Percentiles rank a stretch among this genome's conserved stretches.
phyloP scores from a whole-genome alignment of 208 protist genomes.

The Perkinsela sp. region DNA sequence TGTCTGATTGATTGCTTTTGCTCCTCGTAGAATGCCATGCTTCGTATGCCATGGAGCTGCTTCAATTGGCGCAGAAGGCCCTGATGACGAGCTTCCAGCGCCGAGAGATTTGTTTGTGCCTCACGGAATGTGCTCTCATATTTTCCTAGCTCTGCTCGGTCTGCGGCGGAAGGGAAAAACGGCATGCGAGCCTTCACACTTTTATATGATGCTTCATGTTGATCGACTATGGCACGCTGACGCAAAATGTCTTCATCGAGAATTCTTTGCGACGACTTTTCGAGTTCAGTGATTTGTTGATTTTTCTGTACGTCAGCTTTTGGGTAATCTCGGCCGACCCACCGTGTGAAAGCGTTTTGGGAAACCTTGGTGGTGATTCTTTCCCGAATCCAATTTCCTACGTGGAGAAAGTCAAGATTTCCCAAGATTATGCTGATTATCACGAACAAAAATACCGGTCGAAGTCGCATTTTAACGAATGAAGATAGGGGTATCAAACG shows the following conservation, averaged over 20 bases:
- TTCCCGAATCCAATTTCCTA: too few relatives aligned
- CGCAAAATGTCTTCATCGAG: background rate
- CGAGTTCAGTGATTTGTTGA: background rate
- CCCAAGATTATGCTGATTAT: too few relatives aligned
- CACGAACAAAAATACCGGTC: too few relatives aligned
- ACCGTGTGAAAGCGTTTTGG: too few relatives aligned
- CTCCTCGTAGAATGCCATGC: constrained; percentile 31
- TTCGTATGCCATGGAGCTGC: constrained; percentile 46
- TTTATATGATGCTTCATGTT: constrained; percentile 5
- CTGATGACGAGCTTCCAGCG: constrained; percentile 18
- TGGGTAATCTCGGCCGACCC: too few relatives aligned
- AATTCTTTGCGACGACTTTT: background rate
- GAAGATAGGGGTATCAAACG: too few relatives aligned
- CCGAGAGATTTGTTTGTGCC: constrained; percentile 12
- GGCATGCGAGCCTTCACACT: background rate
- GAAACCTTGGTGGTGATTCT: too few relatives aligned
- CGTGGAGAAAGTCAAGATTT: too few relatives aligned
- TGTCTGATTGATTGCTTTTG: constrained; percentile 20
- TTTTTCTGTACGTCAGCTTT: too few relatives aligned
- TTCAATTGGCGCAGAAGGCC: constrained; percentile 40
- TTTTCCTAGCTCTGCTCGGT: constrained; percentile 26
- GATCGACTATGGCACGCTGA: constrained; percentile 7
- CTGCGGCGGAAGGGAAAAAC: constrained; percentile 19
- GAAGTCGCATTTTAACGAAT: too few relatives aligned
- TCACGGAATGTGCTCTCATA: constrained; percentile 26